Evolutionary conservation across 768 basidiomycete species (phyloP), one percentile per base, ranked within the genome.

Genomic region (Leucocoprinus birnbaumii): DNA sequence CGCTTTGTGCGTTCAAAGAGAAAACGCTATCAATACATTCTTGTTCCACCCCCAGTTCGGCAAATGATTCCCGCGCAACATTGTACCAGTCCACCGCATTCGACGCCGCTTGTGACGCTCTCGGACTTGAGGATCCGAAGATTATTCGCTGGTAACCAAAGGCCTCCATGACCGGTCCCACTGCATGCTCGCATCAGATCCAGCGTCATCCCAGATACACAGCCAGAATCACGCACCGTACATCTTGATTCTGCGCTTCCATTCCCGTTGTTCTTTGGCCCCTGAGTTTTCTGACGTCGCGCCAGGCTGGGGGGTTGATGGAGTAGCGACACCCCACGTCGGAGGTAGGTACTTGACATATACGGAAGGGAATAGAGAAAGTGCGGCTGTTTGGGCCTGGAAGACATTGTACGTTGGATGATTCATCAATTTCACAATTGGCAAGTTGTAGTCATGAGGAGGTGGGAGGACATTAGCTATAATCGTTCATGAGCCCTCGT

Each of bases 141-240:
- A 94, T 77, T 61, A 94, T 91, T 50, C 91, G 82, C 62, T 88
- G 77, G 62, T 82, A 89, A 6, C 91, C 91, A 65, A 93, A 93
- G 2, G 91, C 91, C 66, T 94, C 91, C 58, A 92, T 71, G 35
- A 87, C 86, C 14, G 89, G 91, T 7, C 84, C 87, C 60, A 93
- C 91, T 94, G 40, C 9, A 14, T n/a, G 21, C 18, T 56, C 43
- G 34, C 46, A 59, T 25, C 53, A 61, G n/a, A 56, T 53, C 21
- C 26, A 52, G 59, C 27, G 62, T 18, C 41, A 52, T 46, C 51
- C 26, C 22, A 40, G 53, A 51, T 22, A 43, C 44, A 48, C 48
- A 5, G 25, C 13, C 0, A 53, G 41, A 56, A 48, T 35, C 38
- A 84, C 90, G 73, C 63, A 93, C 91, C 73, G 71, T 90, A 93